These are phyloP conservation scores for Eucalyptus erythrocorys DNA, from an alignment of 345 rosid genomes.

Conservation along the genomic window DNA sequence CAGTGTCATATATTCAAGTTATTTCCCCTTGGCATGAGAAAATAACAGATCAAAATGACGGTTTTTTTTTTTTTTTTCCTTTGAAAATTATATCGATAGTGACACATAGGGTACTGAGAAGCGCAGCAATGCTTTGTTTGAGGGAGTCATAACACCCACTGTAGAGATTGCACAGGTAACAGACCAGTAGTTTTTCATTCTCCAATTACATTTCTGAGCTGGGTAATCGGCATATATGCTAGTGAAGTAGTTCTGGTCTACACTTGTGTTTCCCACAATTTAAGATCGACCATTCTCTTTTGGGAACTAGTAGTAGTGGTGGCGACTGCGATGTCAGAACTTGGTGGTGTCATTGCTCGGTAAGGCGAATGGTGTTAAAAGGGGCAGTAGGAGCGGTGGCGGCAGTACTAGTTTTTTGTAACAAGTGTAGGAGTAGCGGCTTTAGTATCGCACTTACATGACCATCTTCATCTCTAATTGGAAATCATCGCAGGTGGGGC, in stretches of 20 bases:
- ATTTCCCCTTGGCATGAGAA: background rate
- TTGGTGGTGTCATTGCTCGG: background rate
- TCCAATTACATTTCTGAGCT: background rate
- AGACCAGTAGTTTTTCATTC: background rate
- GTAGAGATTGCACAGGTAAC: background rate
- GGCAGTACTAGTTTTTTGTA: background rate
- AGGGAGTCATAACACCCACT: background rate
- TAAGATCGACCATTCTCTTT: background rate
- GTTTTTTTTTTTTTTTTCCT: background rate
- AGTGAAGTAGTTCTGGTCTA: background rate
- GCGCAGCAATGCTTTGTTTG: background rate
- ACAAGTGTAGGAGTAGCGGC: background rate
- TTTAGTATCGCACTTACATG: background rate
- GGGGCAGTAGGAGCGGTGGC: background rate
- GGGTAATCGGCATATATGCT: background rate
- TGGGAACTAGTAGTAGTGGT: background rate
- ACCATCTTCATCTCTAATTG: background rate
- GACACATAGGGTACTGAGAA: background rate
- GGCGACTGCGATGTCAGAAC: background rate
- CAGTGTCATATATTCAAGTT: background rate
- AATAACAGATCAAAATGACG: background rate
- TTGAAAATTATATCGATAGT: too few relatives aligned
- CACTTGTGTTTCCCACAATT: background rate
- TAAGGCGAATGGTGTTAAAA: background rate
- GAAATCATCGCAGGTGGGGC: conserved; percentile 54